Base-by-base conservation (phyloP, 106 monocot genomes). In the Ottelia alismoides region DNA sequence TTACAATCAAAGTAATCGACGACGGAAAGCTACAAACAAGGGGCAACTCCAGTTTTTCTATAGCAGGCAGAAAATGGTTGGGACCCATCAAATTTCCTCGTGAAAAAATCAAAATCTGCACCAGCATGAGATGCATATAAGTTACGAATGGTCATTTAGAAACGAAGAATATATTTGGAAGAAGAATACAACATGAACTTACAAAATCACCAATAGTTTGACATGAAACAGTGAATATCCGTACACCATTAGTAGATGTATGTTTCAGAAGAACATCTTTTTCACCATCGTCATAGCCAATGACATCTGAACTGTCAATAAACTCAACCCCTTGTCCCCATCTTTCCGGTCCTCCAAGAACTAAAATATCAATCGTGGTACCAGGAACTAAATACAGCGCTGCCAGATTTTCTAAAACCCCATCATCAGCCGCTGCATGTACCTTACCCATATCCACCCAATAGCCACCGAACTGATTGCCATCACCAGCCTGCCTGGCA, bases 391-490 rank as follows among this genome's bases (percentile, higher is more conserved):
- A 79, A 75, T 79, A 85, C 44, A 98, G 49, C 25, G 77, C 76
- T 65, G 71, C 53, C 30, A 85, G 70, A 47, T 22, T 45, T 20
- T 47, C 63, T 46, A 28, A 31, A 63, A 58, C 49, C 43, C 58
- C 57, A 73, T 76, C 52, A 10, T 49, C 28, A 45, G 59, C 28
- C 27, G 25, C 67, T 35, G 32, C 30, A 64, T 71, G 50, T 57
- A 18, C 65, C 63, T 63, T 69, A 11, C 28, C 46, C 20, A 76
- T 56, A 64, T 98, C 77, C 64, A 78, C 61, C 59, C 52, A 72
- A 50, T 98, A 98, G 51, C 96, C 96, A 68, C 96, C 96, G 75
- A 76, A 90, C 27, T 66, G 73, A 44, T 79, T 81, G n/a, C 96
- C 98, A 81, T 61, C 69, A 40, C 65, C 76, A 31, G 76, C 89